A percentile compares a stretch with the other conserved stretches of the same genome.
These are phyloP conservation scores for Stipa capillata DNA, from an alignment of 176 grass and related monocot species.

Conservation along the genomic window DNA sequence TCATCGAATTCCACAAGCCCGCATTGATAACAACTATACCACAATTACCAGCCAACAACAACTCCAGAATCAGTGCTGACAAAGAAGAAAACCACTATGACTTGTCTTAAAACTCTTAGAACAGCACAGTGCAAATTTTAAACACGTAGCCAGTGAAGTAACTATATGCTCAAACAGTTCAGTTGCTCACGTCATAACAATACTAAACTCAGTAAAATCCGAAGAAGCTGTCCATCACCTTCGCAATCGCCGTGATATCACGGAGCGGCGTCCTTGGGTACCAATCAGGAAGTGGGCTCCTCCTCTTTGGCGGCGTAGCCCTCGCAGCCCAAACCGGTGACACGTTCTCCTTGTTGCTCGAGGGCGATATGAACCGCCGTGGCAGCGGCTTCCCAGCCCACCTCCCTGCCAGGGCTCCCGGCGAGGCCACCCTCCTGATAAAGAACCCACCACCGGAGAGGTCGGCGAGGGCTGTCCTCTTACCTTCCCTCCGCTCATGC, in stretches of 20 bases:
- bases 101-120: too few relatives aligned
- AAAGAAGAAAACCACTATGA: not conserved
- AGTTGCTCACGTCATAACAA: not conserved
- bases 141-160: too few relatives aligned
- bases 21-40: not conserved
- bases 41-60: not conserved
- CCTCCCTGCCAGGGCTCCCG: conserved; percentile 21
- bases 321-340: conserved; percentile 24
- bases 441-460: conserved; percentile 48
- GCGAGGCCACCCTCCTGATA: conserved; percentile 56
- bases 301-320: conserved; percentile 19
- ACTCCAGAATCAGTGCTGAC: not conserved
- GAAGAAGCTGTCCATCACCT: conserved; percentile 22
- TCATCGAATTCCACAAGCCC: not conserved
- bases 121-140: too few relatives aligned
- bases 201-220: not conserved
- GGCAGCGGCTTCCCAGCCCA: conserved; percentile 3
- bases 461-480: conserved; percentile 7
- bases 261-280: conserved; percentile 67
- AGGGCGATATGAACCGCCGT: not conserved
- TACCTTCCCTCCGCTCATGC: conserved; percentile 38
- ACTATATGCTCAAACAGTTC: not conserved
- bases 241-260: conserved; percentile 55
- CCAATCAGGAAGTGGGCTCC: conserved; percentile 71
- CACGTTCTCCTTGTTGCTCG: conserved; percentile 43